These are phyloP conservation scores for Eremothecium coryli DNA, from an alignment of 1,139 yeast genomes.

Conservation along the genomic window DNA sequence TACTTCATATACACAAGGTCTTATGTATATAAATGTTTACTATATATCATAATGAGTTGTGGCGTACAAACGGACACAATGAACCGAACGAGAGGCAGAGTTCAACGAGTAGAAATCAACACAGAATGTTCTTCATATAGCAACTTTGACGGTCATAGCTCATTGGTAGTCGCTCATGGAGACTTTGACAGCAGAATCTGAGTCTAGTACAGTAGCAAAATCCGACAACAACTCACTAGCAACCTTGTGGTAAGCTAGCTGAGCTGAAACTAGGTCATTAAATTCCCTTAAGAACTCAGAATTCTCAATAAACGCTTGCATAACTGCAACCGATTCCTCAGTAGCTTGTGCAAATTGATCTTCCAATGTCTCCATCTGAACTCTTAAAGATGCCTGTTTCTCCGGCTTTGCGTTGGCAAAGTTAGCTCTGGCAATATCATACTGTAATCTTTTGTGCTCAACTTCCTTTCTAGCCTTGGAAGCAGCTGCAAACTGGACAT, in stretches of 20 bases:
- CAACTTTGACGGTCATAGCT: background rate
- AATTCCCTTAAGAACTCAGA: conserved; percentile 66
- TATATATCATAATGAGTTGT: too few relatives aligned
- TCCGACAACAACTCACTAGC: conserved; percentile 62
- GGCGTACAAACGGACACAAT: too few relatives aligned
- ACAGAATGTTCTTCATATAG: too few relatives aligned
- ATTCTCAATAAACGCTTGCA: conserved; percentile 73
- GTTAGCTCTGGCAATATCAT: conserved; percentile 70
- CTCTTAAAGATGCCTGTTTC: conserved; percentile 65
- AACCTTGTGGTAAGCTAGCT: conserved; percentile 72
- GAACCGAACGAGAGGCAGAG: too few relatives aligned
- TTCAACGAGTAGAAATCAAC: too few relatives aligned
- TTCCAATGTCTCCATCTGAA: conserved; percentile 75
- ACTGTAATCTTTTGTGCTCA: conserved; percentile 67
- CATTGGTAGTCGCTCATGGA: background rate
- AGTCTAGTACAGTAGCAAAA: conserved; percentile 26
- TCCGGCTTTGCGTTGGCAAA: conserved; percentile 63
- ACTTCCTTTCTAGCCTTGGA: conserved; percentile 66
- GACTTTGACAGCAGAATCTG: conserved; percentile 2
- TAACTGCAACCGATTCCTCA: conserved; percentile 76
- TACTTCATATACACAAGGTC: too few relatives aligned
- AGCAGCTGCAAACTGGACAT: conserved; percentile 57
- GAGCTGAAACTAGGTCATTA: conserved; percentile 66
- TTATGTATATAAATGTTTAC: too few relatives aligned
- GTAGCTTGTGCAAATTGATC: conserved; percentile 87